Base-by-base conservation (phyloP, 1,284 basidiomycete species). In the Rhodotorula sp. region DNA sequence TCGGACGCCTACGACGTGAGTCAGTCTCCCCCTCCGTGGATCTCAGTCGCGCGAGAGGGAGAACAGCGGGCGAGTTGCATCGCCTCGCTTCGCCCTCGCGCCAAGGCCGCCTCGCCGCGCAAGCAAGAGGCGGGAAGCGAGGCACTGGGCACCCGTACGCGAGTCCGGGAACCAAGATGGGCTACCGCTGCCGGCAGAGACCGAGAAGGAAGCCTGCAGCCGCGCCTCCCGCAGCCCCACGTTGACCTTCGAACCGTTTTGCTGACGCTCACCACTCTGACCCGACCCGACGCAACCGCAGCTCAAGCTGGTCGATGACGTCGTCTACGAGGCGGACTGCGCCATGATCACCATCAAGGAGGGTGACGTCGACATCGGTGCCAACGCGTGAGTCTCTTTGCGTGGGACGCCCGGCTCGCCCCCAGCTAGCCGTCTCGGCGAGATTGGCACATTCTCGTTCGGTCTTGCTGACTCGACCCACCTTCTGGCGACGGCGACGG, bases 311-410 rank as follows among this genome's bases (percentile, higher is more conserved):
- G 81, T 97, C 78, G 92, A 94, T 77, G 89, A 89, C 81, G 87
- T 94, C 78, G 92, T 90, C 75, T 95, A 86, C 82, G 96, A 99
- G 85, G 92, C 97, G 66, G 88, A 99, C 82, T 95, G 92, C 81
- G 74, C 84, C 72, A 82, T 87, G 84, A 88, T 97, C 80, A 85
- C 84, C 68, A 81, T 97, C 78, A 92, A 92, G 83, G 84, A 87
- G 29, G 93, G 92, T 68, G 90, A 95, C 78, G 84, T 99, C 76
- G 89, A 99, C 83, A 99, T 97, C 80, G 96, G 96, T 89, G 76
- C 66, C 62, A 72, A 72, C 69, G 74, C 74, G 67, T 75, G 48
- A 39, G 68, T 58, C 56, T 18, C 39, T 16, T 29, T n/a, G 7
- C 16, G 29, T 29, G 29, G 29, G 29, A 29, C 23, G 31, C 49